Base-by-base conservation (phyloP, 2,329 filamentous ascomycete species). In the Pseudogymnoascus sp. region DNA sequence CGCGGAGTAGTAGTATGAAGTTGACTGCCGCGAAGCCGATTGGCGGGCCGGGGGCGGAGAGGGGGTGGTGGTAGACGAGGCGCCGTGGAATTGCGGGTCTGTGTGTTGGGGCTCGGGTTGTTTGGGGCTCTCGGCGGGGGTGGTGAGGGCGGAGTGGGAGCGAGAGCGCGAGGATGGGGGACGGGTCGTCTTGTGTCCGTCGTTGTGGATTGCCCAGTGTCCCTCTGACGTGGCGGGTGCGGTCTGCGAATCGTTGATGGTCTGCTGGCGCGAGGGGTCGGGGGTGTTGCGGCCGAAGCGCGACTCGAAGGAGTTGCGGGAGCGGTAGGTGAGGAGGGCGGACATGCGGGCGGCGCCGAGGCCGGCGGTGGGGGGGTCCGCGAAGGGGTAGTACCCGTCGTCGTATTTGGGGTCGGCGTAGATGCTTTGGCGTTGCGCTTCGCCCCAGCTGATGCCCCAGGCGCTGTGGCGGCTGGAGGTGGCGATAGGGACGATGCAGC, bases 351-450 rank as follows among this genome's bases (percentile, higher is more conserved):
- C 95, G 6, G 95, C 95, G 11, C 93, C 92, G 1, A 99, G 84
- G 0, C 95, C 95, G 0, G 92, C 89, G 0, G 87, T 81, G 0
- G 95, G 95, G 36, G 93, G 93, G 69, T 97, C 91, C 34, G 89
- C 83, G 70, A 95, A 96, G 1, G 86, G 72, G 74, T 97, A 99
- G 77, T 97, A 97, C 50, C 95, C 95, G 72, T 97, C 93, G 66
- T 97, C 92, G 75, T 99, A 99, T 78, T 97, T 97, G 34, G 95
- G 95, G 74, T 99, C 95, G 40, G 91, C 93, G 77, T 97, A 99
- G 74, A 99, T 97, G 81, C 89, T 93, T 77, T 95, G 90, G 61
- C 91, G 83, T 75, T 96, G 91, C 3, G 90, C 90, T 74, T 95
- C 91, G 44, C 90, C 90, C 91, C 91, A 96, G 76, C 89, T 93